A percentile compares a stretch with the other conserved stretches of the same genome.
Conservation (phyloP, 257 asterid genomes). For the Avicennia marina region DNA sequence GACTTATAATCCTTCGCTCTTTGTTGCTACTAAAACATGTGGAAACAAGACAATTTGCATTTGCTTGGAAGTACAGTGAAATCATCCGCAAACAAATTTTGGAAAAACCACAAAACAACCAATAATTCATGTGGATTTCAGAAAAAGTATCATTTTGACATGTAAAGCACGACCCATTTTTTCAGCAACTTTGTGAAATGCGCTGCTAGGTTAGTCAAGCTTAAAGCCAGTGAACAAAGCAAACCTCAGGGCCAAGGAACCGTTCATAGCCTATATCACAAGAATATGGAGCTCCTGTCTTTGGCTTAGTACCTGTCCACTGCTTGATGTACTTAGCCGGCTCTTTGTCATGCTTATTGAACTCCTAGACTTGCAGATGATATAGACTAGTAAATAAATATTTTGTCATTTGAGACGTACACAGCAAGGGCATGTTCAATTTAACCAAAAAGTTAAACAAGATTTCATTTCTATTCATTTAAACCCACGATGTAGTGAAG, state of each 20-base stretch:
- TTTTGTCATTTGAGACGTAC: not conserved
- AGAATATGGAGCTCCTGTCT: constrained; percentile 91
- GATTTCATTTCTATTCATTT: no score
- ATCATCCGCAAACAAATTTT: no score
- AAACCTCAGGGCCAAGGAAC: constrained; percentile 98
- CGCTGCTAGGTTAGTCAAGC: constrained; percentile 18
- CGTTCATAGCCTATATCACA: constrained; percentile 97
- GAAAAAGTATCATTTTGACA: not conserved
- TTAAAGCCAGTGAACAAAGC: constrained; percentile 23
- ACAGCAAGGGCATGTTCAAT: no score
- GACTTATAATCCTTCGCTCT: no score
- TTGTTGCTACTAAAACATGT: no score
- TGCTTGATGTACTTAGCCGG: constrained; percentile 82
- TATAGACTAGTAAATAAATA: constrained; percentile 17
- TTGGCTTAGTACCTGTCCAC: constrained; percentile 94
- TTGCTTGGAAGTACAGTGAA: no score
- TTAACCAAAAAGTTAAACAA: no score
- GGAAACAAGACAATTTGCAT: no score
- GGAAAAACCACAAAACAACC: no score
- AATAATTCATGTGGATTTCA: not conserved
- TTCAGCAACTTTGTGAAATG: not conserved
- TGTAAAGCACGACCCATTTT: not conserved
- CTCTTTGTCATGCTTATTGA: constrained; percentile 89
- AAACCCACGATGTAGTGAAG: no score
- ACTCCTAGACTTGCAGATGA: constrained; percentile 60